phyloP scores from a whole-genome alignment of 805 yeast genomes.

The Saccharomycopsis schoenii region DNA sequence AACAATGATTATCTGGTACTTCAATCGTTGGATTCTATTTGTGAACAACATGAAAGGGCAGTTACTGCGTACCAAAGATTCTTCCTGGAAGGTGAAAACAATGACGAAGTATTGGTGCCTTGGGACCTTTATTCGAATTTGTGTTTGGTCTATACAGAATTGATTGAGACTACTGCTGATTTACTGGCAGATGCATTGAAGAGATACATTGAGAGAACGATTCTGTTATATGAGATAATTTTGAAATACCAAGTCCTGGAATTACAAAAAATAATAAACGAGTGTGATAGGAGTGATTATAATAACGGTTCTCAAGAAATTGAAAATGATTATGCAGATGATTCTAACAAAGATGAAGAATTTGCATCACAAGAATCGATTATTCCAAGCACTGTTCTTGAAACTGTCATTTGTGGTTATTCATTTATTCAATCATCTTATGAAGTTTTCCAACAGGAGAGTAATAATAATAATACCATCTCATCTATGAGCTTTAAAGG shows the following conservation, averaged over 20 bases:
- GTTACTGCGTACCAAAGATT: constrained; percentile 1
- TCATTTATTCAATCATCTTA: constrained; percentile 10
- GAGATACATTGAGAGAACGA: constrained; percentile 1
- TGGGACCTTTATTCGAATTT: constrained; percentile 18
- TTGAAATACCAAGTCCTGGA: constrained; percentile 16
- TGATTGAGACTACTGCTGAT: constrained; percentile 14
- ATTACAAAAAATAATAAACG: constrained; percentile 6
- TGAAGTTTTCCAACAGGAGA: constrained; percentile 4
- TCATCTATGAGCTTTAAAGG: background rate
- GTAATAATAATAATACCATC: background rate
- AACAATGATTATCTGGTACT: constrained; percentile 10
- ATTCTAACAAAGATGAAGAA: constrained; percentile 8
- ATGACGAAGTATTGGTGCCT: background rate
- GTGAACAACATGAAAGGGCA: constrained; percentile 8
- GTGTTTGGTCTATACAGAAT: constrained; percentile 17
- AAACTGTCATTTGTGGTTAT: constrained; percentile 11
- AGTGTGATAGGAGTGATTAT: background rate
- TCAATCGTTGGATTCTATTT: constrained; percentile 6
- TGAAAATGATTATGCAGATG: background rate
- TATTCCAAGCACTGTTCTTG: constrained; percentile 16
- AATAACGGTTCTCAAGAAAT: background rate
- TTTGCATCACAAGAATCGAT: constrained; percentile 13
- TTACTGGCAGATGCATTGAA: background rate
- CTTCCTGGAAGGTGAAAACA: background rate
- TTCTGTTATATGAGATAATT: constrained; percentile 8